Conservation (phyloP, 306 rosid genomes). For the Cucurbita ficifolia region DNA sequence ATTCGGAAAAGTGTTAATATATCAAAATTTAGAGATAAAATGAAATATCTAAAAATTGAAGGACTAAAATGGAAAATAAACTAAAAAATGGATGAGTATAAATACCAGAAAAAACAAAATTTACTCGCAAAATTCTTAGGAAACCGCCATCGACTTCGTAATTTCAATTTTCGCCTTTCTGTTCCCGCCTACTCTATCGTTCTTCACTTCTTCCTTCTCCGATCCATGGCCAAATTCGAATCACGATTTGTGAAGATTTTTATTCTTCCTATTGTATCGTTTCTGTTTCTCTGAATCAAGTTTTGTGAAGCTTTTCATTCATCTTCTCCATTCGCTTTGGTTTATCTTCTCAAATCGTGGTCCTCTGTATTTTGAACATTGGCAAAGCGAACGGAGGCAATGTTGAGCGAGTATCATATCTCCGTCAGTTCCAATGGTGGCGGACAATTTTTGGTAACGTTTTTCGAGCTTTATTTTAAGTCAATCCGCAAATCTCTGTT, state of each 20-base stretch:
- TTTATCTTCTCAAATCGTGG: background rate
- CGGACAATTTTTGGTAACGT: constrained; percentile 60
- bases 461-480: background rate
- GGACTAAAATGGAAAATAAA: too few relatives aligned
- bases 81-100: too few relatives aligned
- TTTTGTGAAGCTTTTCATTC: background rate
- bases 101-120: too few relatives aligned
- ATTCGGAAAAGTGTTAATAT: too few relatives aligned
- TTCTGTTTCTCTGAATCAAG: background rate
- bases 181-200: background rate
- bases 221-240: background rate
- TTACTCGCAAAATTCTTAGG: background rate
- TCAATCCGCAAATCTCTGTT: background rate
- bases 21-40: too few relatives aligned
- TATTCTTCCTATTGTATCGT: background rate
- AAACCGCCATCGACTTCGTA: background rate
- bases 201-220: background rate
- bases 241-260: background rate
- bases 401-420: constrained; percentile 66
- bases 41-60: too few relatives aligned
- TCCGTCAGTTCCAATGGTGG: constrained; percentile 65
- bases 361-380: constrained; percentile 10
- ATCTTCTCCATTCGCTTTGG: background rate
- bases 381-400: constrained; percentile 3
- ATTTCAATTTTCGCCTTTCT: background rate